These are phyloP conservation scores for Cladorrhinum samala DNA, from an alignment of 495 filamentous ascomycete genomes.

Conservation along the genomic window DNA sequence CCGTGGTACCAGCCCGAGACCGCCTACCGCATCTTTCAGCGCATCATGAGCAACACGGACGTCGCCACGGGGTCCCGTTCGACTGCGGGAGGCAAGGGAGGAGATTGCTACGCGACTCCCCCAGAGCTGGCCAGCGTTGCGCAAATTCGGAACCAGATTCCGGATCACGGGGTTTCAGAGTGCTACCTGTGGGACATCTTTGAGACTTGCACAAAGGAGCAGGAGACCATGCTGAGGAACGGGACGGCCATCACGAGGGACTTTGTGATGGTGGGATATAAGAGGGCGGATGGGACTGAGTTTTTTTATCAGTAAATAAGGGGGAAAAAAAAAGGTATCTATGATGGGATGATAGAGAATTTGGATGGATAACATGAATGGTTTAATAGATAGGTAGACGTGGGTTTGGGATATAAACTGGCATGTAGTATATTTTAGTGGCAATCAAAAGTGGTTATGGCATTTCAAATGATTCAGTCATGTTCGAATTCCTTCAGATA, in stretches of 20 bases:
- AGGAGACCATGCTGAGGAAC: constrained; percentile 40
- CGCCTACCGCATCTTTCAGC: constrained; percentile 17
- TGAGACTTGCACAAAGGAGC: constrained; percentile 34
- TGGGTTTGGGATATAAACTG: too few species aligned
- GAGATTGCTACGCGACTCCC: background rate
- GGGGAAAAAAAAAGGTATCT: too few species aligned
- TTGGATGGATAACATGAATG: too few species aligned
- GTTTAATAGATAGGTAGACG: too few species aligned
- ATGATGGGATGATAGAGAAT: too few species aligned
- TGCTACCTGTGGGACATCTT: constrained; percentile 26
- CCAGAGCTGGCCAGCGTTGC: background rate
- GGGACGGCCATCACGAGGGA: constrained; percentile 26
- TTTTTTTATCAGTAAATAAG: too few species aligned
- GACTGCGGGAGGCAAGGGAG: constrained; percentile 5
- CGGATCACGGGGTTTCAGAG: background rate
- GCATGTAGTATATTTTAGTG: too few species aligned
- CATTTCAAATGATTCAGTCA: too few species aligned
- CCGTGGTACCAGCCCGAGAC: constrained; percentile 57
- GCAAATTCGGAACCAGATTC: background rate
- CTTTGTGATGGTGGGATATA: constrained; percentile 13
- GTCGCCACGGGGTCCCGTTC: constrained; percentile 47
- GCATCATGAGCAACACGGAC: constrained; percentile 46
- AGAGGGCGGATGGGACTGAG: background rate
- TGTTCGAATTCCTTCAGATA: too few species aligned
- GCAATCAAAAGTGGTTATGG: too few species aligned